Evolutionary conservation across 192 early-diverging fungal genomes (phyloP).

Genomic region (Diversispora epigaea): DNA sequence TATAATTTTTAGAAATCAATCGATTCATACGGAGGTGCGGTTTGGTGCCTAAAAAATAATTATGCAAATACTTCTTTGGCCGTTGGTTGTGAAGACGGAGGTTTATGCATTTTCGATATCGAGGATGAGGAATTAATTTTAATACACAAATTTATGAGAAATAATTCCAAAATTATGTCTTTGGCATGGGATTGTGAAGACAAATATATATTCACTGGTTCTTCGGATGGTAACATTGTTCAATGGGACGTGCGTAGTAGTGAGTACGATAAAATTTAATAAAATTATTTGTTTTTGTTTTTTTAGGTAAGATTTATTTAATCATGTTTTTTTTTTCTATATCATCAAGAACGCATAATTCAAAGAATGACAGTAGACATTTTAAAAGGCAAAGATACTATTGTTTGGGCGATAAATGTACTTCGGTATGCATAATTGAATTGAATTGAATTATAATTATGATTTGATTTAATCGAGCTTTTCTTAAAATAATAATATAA

Average conservation of each 20-base stretch:
- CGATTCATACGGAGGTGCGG: slow-evolving; percentile 84
- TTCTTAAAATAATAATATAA: neutral
- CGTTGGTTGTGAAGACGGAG: slow-evolving; percentile 92
- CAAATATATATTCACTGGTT: slow-evolving; percentile 73
- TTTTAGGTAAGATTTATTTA: neutral
- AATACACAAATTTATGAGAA: slow-evolving; percentile 52
- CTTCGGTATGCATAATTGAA: slow-evolving; percentile 41
- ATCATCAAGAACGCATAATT: slow-evolving; percentile 46
- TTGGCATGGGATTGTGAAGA: slow-evolving; percentile 81
- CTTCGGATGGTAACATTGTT: slow-evolving; percentile 76
- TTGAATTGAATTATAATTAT: neutral
- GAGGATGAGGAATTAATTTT: slow-evolving; percentile 67
- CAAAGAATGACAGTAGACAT: slow-evolving; percentile 78
- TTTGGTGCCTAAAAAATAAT: slow-evolving; percentile 92
- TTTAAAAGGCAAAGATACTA: slow-evolving; percentile 68
- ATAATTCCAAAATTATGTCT: slow-evolving; percentile 72
- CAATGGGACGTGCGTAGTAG: slow-evolving; percentile 60
- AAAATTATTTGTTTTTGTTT: too few relatives aligned
- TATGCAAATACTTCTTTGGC: slow-evolving; percentile 74
- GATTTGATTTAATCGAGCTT: neutral
- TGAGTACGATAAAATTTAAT: neutral
- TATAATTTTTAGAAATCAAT: slow-evolving; percentile 50
- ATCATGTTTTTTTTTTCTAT: neutral
- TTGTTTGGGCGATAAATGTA: slow-evolving; percentile 82
- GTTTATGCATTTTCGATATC: slow-evolving; percentile 85